Evolutionary conservation across 768 basidiomycete species (phyloP), one percentile per base, ranked within the genome.

Genomic region (Lactarius sanguifluus): DNA sequence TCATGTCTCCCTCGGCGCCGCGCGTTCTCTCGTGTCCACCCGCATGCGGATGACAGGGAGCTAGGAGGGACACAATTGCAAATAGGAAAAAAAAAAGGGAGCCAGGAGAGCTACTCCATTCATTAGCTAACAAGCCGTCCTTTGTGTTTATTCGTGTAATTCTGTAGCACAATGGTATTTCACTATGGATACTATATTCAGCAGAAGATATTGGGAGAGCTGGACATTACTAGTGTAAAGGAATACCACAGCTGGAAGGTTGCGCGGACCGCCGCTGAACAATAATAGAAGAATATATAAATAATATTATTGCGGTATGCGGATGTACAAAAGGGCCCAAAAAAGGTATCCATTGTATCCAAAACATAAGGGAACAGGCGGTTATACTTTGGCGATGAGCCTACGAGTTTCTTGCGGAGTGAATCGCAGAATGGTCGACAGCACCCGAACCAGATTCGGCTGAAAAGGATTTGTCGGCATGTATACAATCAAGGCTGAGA

Each of bases 371-470:
- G 23, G 1, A 34, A 34, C 9, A 36, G 8, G 16, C n/a, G 18
- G 28, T 66, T 43, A 90, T 38, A 95, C 90, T 80, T 96, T 97
- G 10, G 96, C 88, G 65, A 95, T 85, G 45, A 98, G 80, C 55
- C 96, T 81, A 34, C 96, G 82, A 4, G 93, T 92, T 76, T 98
- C 96, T 72, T 96, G 92, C 1, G 96, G 96, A 1, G 96, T 98
- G 72, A 99, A 98, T 47, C 86, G 91, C 45, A 98, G 77, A 58
- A 98, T 94, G 45, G 94, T 94, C 1, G 94, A 94, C 52, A 98
- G 75, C 2, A 99, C 96, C 62, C 90, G 85, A 32, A 98, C 87
- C 38, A 99, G 86, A 72, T 94, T 92, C 0, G 94, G 92, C 91
- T 94, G 66, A 12, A 30, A 6, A 61, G 45, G 45, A 58, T 25